Evolutionary conservation across 164 flowering plant genomes (phyloP).

Genomic region (Nymphaea thermarum): DNA sequence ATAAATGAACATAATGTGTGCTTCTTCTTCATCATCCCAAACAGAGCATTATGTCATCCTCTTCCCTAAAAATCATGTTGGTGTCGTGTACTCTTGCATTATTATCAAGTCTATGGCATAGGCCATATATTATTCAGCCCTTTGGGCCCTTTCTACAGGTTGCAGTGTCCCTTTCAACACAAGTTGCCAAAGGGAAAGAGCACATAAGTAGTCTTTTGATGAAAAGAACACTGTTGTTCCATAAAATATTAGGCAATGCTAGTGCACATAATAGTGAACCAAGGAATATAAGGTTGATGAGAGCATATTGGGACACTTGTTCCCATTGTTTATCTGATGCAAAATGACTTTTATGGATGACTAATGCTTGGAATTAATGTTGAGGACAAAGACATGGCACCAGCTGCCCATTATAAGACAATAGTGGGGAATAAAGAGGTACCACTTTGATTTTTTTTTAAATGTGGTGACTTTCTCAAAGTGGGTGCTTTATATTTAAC

Average conservation of each 20-base stretch:
- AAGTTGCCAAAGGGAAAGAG: background rate
- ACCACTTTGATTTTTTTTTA: background rate
- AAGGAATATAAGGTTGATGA: constrained; percentile 1
- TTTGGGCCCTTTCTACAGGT: background rate
- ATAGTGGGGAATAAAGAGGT: constrained; percentile 46
- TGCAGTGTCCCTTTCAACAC: background rate
- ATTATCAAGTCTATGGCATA: background rate
- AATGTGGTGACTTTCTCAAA: background rate
- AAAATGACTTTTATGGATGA: constrained; percentile 29
- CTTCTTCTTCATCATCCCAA: background rate
- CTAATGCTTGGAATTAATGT: constrained; percentile 54
- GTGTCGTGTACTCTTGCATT: background rate
- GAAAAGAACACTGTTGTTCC: background rate
- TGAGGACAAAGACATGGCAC: constrained; percentile 55
- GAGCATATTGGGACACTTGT: background rate
- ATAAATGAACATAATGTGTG: background rate
- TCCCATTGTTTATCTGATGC: constrained; percentile 5
- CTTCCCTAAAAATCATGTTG: background rate
- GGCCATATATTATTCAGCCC: background rate
- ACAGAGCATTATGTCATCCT: background rate
- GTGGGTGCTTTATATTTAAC: background rate
- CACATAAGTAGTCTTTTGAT: background rate
- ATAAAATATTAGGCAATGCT: background rate
- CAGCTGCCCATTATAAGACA: constrained; percentile 47
- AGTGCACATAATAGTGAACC: constrained; percentile 1